phyloP scores from a whole-genome alignment of 2,329 filamentous ascomycete genomes.

The Exophiala viscosa region DNA sequence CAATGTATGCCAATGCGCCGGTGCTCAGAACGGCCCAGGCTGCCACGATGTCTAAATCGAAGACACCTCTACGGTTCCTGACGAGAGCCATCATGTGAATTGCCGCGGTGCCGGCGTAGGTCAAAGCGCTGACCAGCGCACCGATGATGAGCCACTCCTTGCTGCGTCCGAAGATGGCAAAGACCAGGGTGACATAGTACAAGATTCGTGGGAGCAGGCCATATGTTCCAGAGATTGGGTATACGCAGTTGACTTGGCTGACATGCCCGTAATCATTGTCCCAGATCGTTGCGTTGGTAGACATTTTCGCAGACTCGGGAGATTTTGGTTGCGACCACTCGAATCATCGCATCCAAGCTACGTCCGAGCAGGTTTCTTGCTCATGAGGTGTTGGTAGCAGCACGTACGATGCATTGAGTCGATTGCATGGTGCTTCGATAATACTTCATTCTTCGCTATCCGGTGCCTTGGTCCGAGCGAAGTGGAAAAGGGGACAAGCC shows the following conservation, averaged over 20 bases:
- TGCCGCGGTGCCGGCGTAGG: slow-evolving; percentile 30
- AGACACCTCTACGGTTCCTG: slow-evolving; percentile 24
- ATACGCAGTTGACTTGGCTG: slow-evolving; percentile 23
- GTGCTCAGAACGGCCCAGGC: slow-evolving; percentile 30
- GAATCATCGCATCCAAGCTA: no score
- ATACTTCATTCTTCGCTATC: no score
- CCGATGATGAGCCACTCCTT: slow-evolving; percentile 32
- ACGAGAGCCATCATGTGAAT: slow-evolving; percentile 30
- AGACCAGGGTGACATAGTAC: slow-evolving; percentile 31
- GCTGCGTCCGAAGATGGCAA: slow-evolving; percentile 30
- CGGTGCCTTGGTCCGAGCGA: no score
- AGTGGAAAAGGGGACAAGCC: no score
- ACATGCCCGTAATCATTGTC: slow-evolving; percentile 3
- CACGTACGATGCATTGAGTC: no score
- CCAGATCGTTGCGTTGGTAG: slow-evolving; percentile 8
- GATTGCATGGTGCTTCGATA: no score
- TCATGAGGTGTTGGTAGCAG: no score
- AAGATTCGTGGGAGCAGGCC: slow-evolving; percentile 29
- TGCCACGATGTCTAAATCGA: slow-evolving; percentile 29
- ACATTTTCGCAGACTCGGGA: slow-evolving; percentile 6
- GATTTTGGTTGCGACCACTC: not conserved
- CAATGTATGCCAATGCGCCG: slow-evolving; percentile 28
- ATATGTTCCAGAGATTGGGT: slow-evolving; percentile 30
- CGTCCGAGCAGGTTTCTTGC: no score
- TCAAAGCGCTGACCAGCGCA: slow-evolving; percentile 31